These are phyloP conservation scores for Omphalotus guepiniiformis DNA, from an alignment of 768 basidiomycete genomes.

Conservation along the genomic window DNA sequence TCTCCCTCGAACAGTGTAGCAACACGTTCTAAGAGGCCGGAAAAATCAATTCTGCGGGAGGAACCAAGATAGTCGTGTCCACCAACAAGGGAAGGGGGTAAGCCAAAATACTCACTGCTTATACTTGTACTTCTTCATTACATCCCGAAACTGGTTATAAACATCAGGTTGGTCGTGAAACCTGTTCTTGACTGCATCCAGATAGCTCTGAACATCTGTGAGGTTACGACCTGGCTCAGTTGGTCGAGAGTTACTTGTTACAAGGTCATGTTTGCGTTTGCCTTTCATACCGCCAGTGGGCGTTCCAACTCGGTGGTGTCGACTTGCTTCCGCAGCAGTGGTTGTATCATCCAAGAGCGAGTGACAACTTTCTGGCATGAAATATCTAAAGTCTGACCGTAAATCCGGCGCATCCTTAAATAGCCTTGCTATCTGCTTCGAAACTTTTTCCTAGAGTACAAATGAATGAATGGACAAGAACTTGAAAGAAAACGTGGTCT, in stretches of 20 bases:
- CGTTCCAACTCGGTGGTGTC: slow-evolving; percentile 20
- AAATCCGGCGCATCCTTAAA: slow-evolving; percentile 78
- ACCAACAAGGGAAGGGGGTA: not conserved
- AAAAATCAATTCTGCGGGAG: slow-evolving; percentile 84
- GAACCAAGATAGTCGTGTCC: slow-evolving; percentile 1
- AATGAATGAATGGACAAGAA: slow-evolving; percentile 4
- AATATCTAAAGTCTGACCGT: slow-evolving; percentile 67
- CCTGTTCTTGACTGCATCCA: slow-evolving; percentile 66
- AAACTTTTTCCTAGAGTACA: slow-evolving; percentile 54
- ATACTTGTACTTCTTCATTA: slow-evolving; percentile 83
- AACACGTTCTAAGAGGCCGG: slow-evolving; percentile 93
- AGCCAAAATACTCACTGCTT: slow-evolving; percentile 43
- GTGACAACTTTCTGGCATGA: slow-evolving; percentile 64
- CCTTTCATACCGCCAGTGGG: slow-evolving; percentile 32
- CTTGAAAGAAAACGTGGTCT: slow-evolving; percentile 10
- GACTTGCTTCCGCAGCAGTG: slow-evolving; percentile 1
- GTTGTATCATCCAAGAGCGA: slow-evolving; percentile 47
- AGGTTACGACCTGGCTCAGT: too few relatives aligned
- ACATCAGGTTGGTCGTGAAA: slow-evolving; percentile 66
- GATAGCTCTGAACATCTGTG: slow-evolving; percentile 62
- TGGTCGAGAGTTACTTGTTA: slow-evolving; percentile 29
- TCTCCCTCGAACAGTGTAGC: slow-evolving; percentile 91
- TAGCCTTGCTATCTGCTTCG: slow-evolving; percentile 59
- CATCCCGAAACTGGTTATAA: slow-evolving; percentile 65
- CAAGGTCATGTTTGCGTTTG: slow-evolving; percentile 43